These are phyloP conservation scores for Naganishia liquefaciens DNA, from an alignment of 1,284 basidiomycete genomes.

Conservation along the genomic window DNA sequence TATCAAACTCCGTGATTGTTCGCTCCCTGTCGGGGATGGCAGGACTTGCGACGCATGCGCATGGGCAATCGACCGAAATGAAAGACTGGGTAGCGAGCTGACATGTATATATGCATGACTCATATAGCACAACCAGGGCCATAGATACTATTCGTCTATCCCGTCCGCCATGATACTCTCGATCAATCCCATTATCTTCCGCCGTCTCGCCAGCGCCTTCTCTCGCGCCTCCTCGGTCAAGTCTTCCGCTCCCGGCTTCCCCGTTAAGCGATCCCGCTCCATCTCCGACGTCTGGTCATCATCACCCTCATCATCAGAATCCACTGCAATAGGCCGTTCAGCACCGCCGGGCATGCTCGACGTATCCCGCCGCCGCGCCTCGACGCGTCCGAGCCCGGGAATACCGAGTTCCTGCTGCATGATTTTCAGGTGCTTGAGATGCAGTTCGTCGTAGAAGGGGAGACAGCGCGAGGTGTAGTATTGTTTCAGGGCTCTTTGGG, in stretches of 20 bases:
- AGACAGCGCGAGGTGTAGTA: constrained; percentile 25
- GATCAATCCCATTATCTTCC: constrained; percentile 24
- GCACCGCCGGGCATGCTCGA: background rate
- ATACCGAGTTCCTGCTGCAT: constrained; percentile 26
- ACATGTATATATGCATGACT: background rate
- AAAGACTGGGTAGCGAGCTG: no score
- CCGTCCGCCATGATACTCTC: constrained; percentile 24
- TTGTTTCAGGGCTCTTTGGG: constrained; percentile 13
- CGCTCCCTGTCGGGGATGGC: no score
- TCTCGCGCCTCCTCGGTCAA: constrained; percentile 3
- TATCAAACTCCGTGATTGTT: no score
- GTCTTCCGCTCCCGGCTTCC: background rate
- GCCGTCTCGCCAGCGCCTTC: constrained; percentile 15
- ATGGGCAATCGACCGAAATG: no score
- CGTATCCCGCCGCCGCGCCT: constrained; percentile 4
- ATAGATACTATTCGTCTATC: background rate
- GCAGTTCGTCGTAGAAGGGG: constrained; percentile 23
- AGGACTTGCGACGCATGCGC: no score
- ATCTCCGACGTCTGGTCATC: background rate
- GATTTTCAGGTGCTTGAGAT: constrained; percentile 12
- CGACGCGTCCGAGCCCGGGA: constrained; percentile 12
- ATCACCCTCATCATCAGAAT: constrained; percentile 7
- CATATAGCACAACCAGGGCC: background rate
- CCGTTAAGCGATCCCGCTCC: background rate
- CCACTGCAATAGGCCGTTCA: constrained; percentile 8